A percentile compares a stretch with the other conserved stretches of the same genome.
These are phyloP conservation scores for Avena eriantha DNA, from an alignment of 176 grass and related monocot genomes.

Conservation along the genomic window DNA sequence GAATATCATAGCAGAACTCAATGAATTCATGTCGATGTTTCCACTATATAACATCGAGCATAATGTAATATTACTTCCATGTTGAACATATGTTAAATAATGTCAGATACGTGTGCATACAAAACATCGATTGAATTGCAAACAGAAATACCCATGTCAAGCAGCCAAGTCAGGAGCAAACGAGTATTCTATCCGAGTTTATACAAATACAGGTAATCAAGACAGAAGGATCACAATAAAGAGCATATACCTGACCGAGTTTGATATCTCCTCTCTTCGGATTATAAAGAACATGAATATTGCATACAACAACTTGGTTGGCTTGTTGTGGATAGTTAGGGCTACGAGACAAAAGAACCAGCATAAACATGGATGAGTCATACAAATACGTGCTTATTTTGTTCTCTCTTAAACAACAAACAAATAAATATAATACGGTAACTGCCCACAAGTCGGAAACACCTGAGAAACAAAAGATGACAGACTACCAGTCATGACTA, in stretches of 20 bases:
- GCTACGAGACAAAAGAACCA: slow-evolving; percentile 46
- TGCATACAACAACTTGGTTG: slow-evolving; percentile 83
- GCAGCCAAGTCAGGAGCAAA: slow-evolving; percentile 17
- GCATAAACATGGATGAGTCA: slow-evolving; percentile 36
- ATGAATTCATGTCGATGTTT: background rate
- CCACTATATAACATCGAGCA: slow-evolving; percentile 1
- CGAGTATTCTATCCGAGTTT: background rate
- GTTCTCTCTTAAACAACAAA: slow-evolving; percentile 20
- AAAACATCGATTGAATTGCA: background rate
- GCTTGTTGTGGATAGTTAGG: slow-evolving; percentile 45
- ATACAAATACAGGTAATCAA: slow-evolving; percentile 19
- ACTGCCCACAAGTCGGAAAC: slow-evolving; percentile 8
- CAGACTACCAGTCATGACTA: slow-evolving; percentile 16
- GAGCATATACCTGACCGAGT: slow-evolving; percentile 77
- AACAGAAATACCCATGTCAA: slow-evolving; percentile 24
- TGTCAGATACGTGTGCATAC: slow-evolving; percentile 15
- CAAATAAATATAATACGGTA: slow-evolving; percentile 9
- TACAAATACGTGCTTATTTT: slow-evolving; percentile 32
- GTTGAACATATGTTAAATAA: slow-evolving; percentile 7
- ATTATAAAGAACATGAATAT: slow-evolving; percentile 95
- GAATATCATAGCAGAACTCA: slow-evolving; percentile 11
- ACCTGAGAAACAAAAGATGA: slow-evolving; percentile 20
- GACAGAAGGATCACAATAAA: slow-evolving; percentile 18
- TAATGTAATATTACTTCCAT: slow-evolving; percentile 21
- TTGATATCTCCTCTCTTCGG: slow-evolving; percentile 97